phyloP scores from a whole-genome alignment of 2,329 filamentous ascomycete species.

The Coniochaeta ligniaria region DNA sequence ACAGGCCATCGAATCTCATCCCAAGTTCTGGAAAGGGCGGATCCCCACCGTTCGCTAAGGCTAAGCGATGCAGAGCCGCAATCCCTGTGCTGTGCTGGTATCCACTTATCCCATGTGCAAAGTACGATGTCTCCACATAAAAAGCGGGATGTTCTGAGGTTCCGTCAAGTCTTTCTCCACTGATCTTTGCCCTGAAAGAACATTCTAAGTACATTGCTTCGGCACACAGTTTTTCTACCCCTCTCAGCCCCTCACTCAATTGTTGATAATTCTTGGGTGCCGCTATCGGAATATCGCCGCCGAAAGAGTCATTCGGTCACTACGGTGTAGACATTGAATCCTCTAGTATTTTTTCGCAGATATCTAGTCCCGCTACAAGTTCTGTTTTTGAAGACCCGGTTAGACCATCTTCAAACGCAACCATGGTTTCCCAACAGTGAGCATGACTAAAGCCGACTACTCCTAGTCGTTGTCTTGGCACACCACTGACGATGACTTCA shows the following conservation, averaged over 20 bases:
- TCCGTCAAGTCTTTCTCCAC: neutral
- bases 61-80: conserved; percentile 1
- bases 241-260: neutral
- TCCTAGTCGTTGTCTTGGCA: no score
- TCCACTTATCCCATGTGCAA: conserved; percentile 1
- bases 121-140: neutral
- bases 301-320: no score
- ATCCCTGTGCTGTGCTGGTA: neutral
- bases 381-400: no score
- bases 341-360: no score
- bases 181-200: neutral
- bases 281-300: no score
- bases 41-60: neutral
- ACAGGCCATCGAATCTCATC: neutral
- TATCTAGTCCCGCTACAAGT: no score
- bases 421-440: no score
- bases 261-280: no score
- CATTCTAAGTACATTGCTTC: neutral
- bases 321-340: no score
- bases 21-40: neutral
- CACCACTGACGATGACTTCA: neutral
- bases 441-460: no score
- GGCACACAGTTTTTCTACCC: neutral
- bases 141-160: neutral
- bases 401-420: no score